Evolutionary conservation across 441 rosid species (phyloP).

Genomic region (Daphne laureola): DNA sequence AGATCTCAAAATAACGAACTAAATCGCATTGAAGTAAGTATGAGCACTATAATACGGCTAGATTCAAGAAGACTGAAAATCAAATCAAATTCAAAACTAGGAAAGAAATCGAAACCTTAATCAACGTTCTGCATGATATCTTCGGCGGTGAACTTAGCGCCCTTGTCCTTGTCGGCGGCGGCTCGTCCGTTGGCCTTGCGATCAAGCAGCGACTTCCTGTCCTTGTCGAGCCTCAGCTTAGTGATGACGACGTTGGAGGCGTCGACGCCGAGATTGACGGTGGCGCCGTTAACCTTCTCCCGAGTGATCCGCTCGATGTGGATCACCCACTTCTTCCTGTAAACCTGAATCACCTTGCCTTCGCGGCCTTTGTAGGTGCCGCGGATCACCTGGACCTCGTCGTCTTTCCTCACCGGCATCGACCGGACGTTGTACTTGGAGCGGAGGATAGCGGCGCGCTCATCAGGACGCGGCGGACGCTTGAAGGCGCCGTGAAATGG

Average conservation of each 20-base stretch:
- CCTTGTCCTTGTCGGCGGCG: slow-evolving; percentile 58
- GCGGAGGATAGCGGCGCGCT: slow-evolving; percentile 45
- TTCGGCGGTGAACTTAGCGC: slow-evolving; percentile 49
- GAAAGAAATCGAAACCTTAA: slow-evolving; percentile 10
- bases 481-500: slow-evolving; percentile 52
- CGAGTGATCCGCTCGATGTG: slow-evolving; percentile 62
- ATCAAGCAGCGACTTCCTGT: slow-evolving; percentile 43
- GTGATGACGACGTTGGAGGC: slow-evolving; percentile 54
- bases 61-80: too few relatives aligned
- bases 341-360: slow-evolving; percentile 56
- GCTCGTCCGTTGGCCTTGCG: slow-evolving; percentile 59
- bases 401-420: slow-evolving; percentile 58
- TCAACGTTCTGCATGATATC: slow-evolving; percentile 56
- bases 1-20: too few relatives aligned
- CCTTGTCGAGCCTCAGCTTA: slow-evolving; percentile 58
- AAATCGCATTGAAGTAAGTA: too few relatives aligned
- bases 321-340: slow-evolving; percentile 60
- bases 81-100: too few relatives aligned
- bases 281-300: slow-evolving; percentile 58
- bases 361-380: slow-evolving; percentile 64
- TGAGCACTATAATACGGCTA: too few relatives aligned
- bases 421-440: slow-evolving; percentile 51
- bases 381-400: slow-evolving; percentile 52
- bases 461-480: slow-evolving; percentile 49
- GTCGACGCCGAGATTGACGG: slow-evolving; percentile 54